Percentiles rank a stretch among this genome's conserved stretches.
phyloP scores from a whole-genome alignment of 2,329 filamentous ascomycete genomes.

The Aspergillus quadricinctus region DNA sequence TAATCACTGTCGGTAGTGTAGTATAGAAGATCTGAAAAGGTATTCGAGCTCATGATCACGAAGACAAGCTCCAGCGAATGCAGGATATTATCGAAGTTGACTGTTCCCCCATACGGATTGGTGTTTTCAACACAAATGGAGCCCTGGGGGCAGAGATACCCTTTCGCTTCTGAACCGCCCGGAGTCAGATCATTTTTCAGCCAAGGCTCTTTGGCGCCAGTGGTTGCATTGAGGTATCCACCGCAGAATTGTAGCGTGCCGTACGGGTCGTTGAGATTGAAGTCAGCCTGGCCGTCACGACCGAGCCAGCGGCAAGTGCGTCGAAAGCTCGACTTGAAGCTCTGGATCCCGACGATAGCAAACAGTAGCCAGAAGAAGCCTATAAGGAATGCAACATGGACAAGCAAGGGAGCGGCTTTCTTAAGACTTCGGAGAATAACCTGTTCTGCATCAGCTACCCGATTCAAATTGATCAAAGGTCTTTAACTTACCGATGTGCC shows the following conservation, averaged over 20 bases:
- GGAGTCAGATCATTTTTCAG: slow-evolving; percentile 55
- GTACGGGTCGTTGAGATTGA: slow-evolving; percentile 45
- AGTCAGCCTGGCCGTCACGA: slow-evolving; percentile 44
- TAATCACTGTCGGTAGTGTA: slow-evolving; percentile 90
- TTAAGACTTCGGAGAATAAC: slow-evolving; percentile 94
- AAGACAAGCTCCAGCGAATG: slow-evolving; percentile 93
- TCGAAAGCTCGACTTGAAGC: slow-evolving; percentile 79
- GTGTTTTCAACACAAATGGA: slow-evolving; percentile 76
- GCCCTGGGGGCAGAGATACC: slow-evolving; percentile 78
- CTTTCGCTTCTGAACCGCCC: slow-evolving; percentile 57
- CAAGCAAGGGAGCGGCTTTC: slow-evolving; percentile 83
- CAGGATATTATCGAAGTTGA: slow-evolving; percentile 92
- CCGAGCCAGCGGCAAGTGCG: slow-evolving; percentile 77
- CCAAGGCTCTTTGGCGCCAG: slow-evolving; percentile 63
- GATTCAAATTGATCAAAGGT: neutral
- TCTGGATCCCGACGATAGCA: slow-evolving; percentile 93
- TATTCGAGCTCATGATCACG: slow-evolving; percentile 97
- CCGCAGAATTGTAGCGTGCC: slow-evolving; percentile 77
- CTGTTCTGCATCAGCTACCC: slow-evolving; percentile 38
- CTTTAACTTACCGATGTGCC: slow-evolving; percentile 71
- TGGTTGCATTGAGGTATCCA: slow-evolving; percentile 65
- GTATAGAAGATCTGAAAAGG: slow-evolving; percentile 92
- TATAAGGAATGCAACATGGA: slow-evolving; percentile 91
- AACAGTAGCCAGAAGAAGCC: slow-evolving; percentile 98
- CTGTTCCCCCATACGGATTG: slow-evolving; percentile 78